A percentile compares a stretch with the other conserved stretches of the same genome.
These are phyloP conservation scores for Aciculoconidium aculeatum DNA, from an alignment of 805 yeast species.

Conservation along the genomic window DNA sequence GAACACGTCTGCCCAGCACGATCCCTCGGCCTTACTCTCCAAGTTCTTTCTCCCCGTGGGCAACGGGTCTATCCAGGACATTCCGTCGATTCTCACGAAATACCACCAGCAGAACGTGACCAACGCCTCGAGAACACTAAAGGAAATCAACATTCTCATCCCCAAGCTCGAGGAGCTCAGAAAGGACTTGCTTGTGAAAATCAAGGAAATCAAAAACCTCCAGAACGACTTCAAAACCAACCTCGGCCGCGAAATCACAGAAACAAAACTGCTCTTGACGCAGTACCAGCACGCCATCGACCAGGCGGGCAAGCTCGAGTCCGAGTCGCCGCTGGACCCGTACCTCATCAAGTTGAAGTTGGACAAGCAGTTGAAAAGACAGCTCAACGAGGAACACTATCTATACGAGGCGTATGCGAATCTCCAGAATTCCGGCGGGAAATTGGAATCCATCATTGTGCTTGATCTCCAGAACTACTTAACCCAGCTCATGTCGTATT, in stretches of 20 bases:
- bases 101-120: constrained; percentile 38
- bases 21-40: constrained; percentile 23
- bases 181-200: constrained; percentile 74
- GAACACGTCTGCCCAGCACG: constrained; percentile 8
- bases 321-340: constrained; percentile 52
- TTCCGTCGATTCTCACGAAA: constrained; percentile 62
- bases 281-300: constrained; percentile 60
- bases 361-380: constrained; percentile 73
- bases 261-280: constrained; percentile 34
- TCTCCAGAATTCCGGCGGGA: constrained; percentile 81
- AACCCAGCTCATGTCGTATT: constrained; percentile 60
- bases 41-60: constrained; percentile 73
- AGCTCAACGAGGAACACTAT: constrained; percentile 77
- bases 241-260: constrained; percentile 52
- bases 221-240: constrained; percentile 81
- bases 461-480: constrained; percentile 81
- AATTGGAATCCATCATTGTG: constrained; percentile 79
- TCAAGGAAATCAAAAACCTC: constrained; percentile 78
- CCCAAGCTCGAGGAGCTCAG: constrained; percentile 53
- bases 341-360: constrained; percentile 64
- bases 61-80: constrained; percentile 73
- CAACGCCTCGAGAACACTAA: constrained; percentile 37
- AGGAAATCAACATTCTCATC: constrained; percentile 44
- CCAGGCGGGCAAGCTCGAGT: constrained; percentile 42
- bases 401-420: constrained; percentile 85